Evolutionary conservation across 2,329 filamentous ascomycete genomes (phyloP), one percentile per base, ranked within the genome.

Genomic region (Corynespora cassiicola): DNA sequence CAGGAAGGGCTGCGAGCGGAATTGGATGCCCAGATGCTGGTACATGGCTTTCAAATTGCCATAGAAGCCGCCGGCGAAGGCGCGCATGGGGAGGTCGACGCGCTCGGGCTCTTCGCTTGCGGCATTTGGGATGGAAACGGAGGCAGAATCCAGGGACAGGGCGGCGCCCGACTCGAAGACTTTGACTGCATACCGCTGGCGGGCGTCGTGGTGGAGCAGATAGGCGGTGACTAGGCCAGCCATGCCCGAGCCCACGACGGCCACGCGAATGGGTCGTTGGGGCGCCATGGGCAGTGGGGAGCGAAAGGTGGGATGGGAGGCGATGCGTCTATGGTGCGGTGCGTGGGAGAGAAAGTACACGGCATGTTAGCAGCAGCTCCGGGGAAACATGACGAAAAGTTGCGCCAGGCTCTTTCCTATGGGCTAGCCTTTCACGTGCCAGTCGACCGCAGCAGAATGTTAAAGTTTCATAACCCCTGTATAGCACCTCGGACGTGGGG

Each of bases 1-100:
- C 2, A 81, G 59, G 48, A 82, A 82, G 11, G 68, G 70, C 36
- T 79, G 71, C 9, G 71, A 65, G 25, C 74, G 70, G 42, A 80
- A 78, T 5, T 64, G 62, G 9, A 84, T 67, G 2, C 68, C 72
- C 3, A 85, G 62, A 47, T 80, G 68, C 17, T 76, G 67, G 57
- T 84, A 84, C 75, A 85, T 78, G 17, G 70, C 67, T 45, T 71
- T 73, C 31, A 84, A 62, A 44, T 82, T 79, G 30, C 63, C 56
- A 52, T 84, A 83, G 58, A 79, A 84, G 14, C 74, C 73, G 7
- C 66, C 72, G 10, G 72, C 72, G 45, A 79, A 76, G 6, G 71
- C 73, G 34, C 75, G 73, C 76, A 79, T 79, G 21, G 76, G 76
- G 25, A 78, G 55, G 57, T 78, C 75, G 24, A 75, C 61, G 44